Evolutionary conservation across 1,139 yeast genomes (phyloP).

Genomic region (Diutina catenulata): DNA sequence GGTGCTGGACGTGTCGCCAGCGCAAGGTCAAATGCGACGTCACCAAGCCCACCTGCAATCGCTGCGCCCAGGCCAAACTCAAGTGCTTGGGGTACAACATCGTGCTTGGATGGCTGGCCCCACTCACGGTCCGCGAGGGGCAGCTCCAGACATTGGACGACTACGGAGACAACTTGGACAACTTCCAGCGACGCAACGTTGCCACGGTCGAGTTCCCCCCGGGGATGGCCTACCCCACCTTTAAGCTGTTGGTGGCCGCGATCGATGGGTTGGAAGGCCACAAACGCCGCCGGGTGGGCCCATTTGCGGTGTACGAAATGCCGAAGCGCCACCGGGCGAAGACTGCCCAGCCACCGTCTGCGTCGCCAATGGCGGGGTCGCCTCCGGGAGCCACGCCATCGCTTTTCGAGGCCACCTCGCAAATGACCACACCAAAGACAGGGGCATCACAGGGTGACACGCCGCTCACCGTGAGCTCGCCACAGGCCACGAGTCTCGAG

Average conservation of each 20-base stretch:
- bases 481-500: too few species aligned
- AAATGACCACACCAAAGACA: too few species aligned
- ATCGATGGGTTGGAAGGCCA: constrained; percentile 19
- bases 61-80: constrained; percentile 11
- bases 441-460: too few species aligned
- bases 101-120: constrained; percentile 30
- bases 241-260: constrained; percentile 16
- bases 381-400: too few species aligned
- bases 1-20: constrained; percentile 6
- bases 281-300: not conserved
- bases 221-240: constrained; percentile 22
- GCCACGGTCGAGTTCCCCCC: constrained; percentile 24
- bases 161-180: constrained; percentile 6
- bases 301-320: not conserved
- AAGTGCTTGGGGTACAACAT: constrained; percentile 31
- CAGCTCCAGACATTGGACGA: not conserved
- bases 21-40: constrained; percentile 4
- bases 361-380: too few species aligned
- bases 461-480: too few species aligned
- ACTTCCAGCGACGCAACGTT: constrained; percentile 25
- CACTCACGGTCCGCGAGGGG: constrained; percentile 14
- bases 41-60: constrained; percentile 3
- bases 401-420: too few species aligned
- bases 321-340: not conserved
- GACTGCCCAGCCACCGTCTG: not conserved